phyloP scores from a whole-genome alignment of 345 rosid genomes.

The Pistacia integerrima region DNA sequence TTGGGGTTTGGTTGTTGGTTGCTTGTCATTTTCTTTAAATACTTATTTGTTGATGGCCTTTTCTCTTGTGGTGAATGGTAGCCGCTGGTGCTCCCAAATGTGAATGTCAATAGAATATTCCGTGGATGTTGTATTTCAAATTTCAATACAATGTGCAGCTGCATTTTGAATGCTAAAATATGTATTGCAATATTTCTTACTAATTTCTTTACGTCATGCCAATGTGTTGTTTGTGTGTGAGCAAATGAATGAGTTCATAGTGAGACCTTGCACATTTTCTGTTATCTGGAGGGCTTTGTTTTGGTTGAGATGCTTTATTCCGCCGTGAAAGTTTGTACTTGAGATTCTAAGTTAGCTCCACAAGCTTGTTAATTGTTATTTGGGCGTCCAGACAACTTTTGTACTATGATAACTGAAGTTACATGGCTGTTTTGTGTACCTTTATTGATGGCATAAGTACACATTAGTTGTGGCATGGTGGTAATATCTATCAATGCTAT shows the following conservation, averaged over 20 bases:
- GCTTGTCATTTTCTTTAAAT: neutral
- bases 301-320: neutral
- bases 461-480: neutral
- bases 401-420: constrained; percentile 1
- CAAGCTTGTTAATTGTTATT: neutral
- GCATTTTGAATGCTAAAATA: neutral
- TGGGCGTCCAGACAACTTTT: neutral
- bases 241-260: neutral
- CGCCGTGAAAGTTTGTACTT: neutral
- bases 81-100: neutral
- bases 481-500: neutral
- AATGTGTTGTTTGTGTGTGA: neutral
- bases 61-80: neutral
- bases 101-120: constrained; percentile 8
- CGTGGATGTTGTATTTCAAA: neutral
- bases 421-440: neutral
- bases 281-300: constrained; percentile 3
- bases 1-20: constrained; percentile 5
- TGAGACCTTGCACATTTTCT: neutral
- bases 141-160: neutral
- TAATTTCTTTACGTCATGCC: neutral
- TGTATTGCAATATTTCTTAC: neutral
- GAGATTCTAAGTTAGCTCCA: neutral
- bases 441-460: neutral
- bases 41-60: neutral